Evolutionary conservation across 2,329 filamentous ascomycete genomes (phyloP), one percentile per base, ranked within the genome.

Genomic region (Ophiostoma perfectum): DNA sequence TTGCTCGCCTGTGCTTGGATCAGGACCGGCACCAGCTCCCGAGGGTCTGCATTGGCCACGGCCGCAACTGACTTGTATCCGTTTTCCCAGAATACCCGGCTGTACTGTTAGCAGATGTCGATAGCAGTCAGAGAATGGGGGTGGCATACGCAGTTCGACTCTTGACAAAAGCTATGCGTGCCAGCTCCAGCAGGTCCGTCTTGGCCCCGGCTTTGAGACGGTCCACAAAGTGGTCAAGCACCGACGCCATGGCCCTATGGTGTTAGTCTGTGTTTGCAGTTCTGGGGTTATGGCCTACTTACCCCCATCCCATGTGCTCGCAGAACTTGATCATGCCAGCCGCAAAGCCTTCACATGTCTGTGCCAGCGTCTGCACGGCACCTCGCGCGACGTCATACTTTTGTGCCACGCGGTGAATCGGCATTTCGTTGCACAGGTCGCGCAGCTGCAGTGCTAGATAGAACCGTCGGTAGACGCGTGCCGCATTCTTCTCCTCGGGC

Each of bases 261-360:
- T 52, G 49, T 52, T n/a, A 52, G 49, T 52, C 18, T 18, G 67
- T 18, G 6, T 42, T 45, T 42, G 36, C 1, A 49, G 36, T 6
- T 27, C 2, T 16, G 2, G 5, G 12, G 9, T 3, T 2, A 47
- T 12, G 42, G 14, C 0, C 7, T 16, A 83, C 60, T 63, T 14
- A 63, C 60, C 84, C 85, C 89, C 90, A 92, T 2, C 84, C 86
- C 90, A 93, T 92, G 18, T 86, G 83, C 72, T 91, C 83, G 74
- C 90, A 93, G 74, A 93, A 93, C 72, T 90, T 92, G 70, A 93
- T 86, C 81, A 92, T 91, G 3, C 90, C 90, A 1, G 89, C 88
- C 3, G 90, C 90, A 74, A 93, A 93, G 0, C 90, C 90, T 72
- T 92, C 87, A 72, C 90, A 92, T 1, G 88, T 90, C 73, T 92